Percentiles rank a stretch among this genome's conserved stretches.
These are phyloP conservation scores for Irpex sp. DNA, from an alignment of 1,284 basidiomycete species.

Conservation along the genomic window DNA sequence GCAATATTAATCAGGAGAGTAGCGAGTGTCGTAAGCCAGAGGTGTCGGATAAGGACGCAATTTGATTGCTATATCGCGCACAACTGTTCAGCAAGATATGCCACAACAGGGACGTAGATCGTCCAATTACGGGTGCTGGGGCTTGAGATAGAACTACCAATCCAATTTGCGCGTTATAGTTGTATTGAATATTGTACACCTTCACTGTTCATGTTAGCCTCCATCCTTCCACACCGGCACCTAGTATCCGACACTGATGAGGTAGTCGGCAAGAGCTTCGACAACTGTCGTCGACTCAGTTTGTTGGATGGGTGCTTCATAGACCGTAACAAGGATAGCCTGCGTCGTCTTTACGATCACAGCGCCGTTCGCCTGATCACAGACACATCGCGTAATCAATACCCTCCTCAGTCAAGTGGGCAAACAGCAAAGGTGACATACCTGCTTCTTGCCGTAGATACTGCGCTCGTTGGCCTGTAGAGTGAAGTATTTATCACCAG, in stretches of 20 bases:
- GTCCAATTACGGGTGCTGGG: background rate
- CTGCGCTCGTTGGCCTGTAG: slow-evolving; percentile 56
- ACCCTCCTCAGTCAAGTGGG: background rate
- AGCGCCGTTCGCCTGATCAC: slow-evolving; percentile 70
- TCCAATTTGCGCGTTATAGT: background rate
- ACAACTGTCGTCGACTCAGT: slow-evolving; percentile 73
- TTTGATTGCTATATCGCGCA: background rate
- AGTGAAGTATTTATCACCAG: slow-evolving; percentile 80
- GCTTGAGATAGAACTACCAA: background rate
- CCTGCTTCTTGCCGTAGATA: slow-evolving; percentile 82
- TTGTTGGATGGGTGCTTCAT: slow-evolving; percentile 68
- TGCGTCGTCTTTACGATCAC: slow-evolving; percentile 87
- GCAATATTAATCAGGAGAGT: background rate
- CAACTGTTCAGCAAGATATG: too few relatives aligned
- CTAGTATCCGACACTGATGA: slow-evolving; percentile 61
- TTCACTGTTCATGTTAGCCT: background rate
- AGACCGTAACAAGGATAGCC: slow-evolving; percentile 83
- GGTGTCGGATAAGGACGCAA: background rate
- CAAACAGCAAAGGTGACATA: slow-evolving; percentile 35
- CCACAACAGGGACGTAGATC: background rate
- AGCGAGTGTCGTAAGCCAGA: background rate
- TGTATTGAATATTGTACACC: background rate
- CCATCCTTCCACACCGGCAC: background rate
- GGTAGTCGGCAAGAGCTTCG: slow-evolving; percentile 78
- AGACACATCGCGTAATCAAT: background rate